Conservation (phyloP, 2,329 filamentous ascomycete species). For the Furcasterigmium sp. region DNA sequence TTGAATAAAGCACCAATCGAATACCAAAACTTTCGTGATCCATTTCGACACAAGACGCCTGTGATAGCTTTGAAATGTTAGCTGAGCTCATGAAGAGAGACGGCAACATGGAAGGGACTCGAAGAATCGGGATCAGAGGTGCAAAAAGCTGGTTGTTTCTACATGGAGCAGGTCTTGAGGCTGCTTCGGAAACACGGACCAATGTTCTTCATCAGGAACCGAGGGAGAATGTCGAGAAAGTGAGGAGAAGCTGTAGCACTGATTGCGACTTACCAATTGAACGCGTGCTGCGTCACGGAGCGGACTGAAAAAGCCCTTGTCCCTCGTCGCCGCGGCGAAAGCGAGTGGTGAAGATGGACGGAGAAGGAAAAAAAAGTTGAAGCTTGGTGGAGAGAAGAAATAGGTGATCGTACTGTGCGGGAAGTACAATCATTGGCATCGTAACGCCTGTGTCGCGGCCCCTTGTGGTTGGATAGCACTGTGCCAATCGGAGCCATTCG, state of each 20-base stretch:
- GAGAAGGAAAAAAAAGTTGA: not conserved
- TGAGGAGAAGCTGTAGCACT: too few species aligned
- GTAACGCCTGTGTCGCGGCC: too few species aligned
- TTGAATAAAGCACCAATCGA: too few species aligned
- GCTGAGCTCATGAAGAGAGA: not conserved
- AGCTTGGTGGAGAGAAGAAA: not conserved
- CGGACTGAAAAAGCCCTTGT: not conserved
- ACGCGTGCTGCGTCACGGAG: not conserved
- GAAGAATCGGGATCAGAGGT: slow-evolving; percentile 58
- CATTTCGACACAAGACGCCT: too few species aligned
- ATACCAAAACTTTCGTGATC: too few species aligned
- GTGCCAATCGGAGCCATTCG: too few species aligned
- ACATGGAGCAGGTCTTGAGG: slow-evolving; percentile 87
- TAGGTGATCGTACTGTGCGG: not conserved
- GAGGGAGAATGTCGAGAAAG: not conserved
- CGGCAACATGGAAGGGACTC: not conserved
- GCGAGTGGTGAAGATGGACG: not conserved
- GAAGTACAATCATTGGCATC: too few species aligned
- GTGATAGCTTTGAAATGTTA: not conserved
- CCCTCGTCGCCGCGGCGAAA: too few species aligned
- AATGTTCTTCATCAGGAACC: slow-evolving; percentile 70
- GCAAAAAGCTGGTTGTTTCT: slow-evolving; percentile 67
- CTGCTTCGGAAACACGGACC: slow-evolving; percentile 94
- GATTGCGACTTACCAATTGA: slow-evolving; percentile 58
- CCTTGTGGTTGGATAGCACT: too few species aligned